Conservation (phyloP, 805 yeast species). For the Kuraishia hungarica region DNA sequence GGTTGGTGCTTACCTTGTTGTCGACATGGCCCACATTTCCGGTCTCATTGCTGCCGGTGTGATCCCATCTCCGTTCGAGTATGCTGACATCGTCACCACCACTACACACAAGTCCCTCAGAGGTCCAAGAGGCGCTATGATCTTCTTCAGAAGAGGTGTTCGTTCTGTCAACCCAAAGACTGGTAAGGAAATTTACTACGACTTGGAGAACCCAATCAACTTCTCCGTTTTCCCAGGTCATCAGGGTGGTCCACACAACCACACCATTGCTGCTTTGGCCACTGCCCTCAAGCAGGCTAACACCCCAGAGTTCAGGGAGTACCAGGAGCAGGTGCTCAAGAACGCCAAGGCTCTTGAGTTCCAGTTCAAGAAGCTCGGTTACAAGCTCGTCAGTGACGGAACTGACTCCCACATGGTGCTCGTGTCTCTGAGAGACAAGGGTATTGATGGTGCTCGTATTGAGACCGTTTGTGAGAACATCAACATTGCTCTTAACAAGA, state of each 20-base stretch:
- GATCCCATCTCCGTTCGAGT: conserved; percentile 92
- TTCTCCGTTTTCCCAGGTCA: conserved; percentile 99
- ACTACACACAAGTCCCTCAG: conserved; percentile 98
- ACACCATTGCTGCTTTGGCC: conserved; percentile 95
- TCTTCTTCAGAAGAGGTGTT: conserved; percentile 94
- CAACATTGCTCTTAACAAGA: conserved; percentile 94
- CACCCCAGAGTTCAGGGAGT: conserved; percentile 82
- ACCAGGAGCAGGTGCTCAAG: conserved; percentile 80
- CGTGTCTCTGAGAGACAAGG: conserved; percentile 80
- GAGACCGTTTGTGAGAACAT: conserved; percentile 91
- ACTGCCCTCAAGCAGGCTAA: conserved; percentile 93
- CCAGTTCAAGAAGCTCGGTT: conserved; percentile 64
- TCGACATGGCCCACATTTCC: conserved; percentile 98
- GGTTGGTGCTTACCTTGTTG: conserved; percentile 93
- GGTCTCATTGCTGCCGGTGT: conserved; percentile 96
- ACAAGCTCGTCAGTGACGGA: conserved; percentile 84
- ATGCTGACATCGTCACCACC: conserved; percentile 96
- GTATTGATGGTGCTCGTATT: conserved; percentile 94
- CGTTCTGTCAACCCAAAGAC: conserved; percentile 80
- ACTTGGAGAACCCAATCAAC: conserved; percentile 90
- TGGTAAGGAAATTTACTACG: conserved; percentile 86
- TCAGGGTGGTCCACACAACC: conserved; percentile 99
- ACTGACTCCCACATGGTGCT: conserved; percentile 97
- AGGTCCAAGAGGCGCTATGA: conserved; percentile 99
- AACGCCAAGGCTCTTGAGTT: conserved; percentile 81